Percentiles rank a stretch among this genome's conserved stretches.
phyloP scores from a whole-genome alignment of 73 alveolate genomes.

The Tetrahymena thermophila region DNA sequence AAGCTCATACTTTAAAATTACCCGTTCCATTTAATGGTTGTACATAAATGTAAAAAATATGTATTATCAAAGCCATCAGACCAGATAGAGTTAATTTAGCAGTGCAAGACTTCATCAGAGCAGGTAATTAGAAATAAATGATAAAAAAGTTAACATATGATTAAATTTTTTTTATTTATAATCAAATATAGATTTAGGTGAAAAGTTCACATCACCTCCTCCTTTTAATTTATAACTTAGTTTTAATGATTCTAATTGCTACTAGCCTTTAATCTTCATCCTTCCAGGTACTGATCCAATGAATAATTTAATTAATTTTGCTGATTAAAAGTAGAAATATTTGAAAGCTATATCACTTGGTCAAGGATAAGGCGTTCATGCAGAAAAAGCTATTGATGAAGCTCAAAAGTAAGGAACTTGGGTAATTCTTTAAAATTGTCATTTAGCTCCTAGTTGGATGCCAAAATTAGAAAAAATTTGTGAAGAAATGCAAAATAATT shows the following conservation, averaged over 20 bases:
- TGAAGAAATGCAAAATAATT: slow-evolving; percentile 78
- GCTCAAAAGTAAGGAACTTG: slow-evolving; percentile 59
- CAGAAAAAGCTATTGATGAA: slow-evolving; percentile 92
- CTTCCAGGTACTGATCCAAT: slow-evolving; percentile 99
- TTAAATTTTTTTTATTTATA: background rate
- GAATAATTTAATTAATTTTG: slow-evolving; percentile 82
- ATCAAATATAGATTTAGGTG: slow-evolving; percentile 54
- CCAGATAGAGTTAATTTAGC: slow-evolving; percentile 44
- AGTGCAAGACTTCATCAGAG: slow-evolving; percentile 13
- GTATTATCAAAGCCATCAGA: slow-evolving; percentile 33
- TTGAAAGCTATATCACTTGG: slow-evolving; percentile 86
- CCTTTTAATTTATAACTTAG: slow-evolving; percentile 79
- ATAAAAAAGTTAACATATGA: background rate
- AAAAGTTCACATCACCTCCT: slow-evolving; percentile 84
- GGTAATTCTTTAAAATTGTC: slow-evolving; percentile 61
- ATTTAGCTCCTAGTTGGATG: slow-evolving; percentile 61
- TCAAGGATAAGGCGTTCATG: slow-evolving; percentile 96
- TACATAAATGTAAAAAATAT: slow-evolving; percentile 19
- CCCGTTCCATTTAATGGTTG: slow-evolving; percentile 35
- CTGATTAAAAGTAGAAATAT: slow-evolving; percentile 82
- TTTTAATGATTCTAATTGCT: slow-evolving; percentile 68
- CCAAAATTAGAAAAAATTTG: slow-evolving; percentile 83
- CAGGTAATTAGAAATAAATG: background rate
- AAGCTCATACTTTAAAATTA: slow-evolving; percentile 10
- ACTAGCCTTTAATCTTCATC: slow-evolving; percentile 95